Conservation (phyloP, 2,329 filamentous ascomycete genomes). For the Pestalotiopsis sp. region DNA sequence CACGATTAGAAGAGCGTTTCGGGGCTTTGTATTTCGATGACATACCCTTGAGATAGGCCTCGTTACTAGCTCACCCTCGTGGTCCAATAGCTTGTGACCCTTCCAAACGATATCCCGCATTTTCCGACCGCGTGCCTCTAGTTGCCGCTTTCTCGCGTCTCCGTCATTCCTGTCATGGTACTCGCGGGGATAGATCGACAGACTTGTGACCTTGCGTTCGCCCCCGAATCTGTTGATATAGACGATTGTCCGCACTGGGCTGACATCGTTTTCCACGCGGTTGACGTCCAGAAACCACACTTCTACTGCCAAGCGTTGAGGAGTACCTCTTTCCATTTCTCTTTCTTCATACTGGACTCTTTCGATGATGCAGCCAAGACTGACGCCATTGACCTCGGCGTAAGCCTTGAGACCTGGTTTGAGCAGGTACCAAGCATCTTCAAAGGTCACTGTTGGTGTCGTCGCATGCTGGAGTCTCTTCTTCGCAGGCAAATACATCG, state of each 20-base stretch:
- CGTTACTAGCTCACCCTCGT: not conserved
- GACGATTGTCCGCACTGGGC: not conserved
- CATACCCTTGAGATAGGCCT: too few relatives aligned
- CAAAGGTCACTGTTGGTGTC: not conserved
- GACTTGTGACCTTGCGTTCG: not conserved
- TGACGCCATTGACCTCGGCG: not conserved
- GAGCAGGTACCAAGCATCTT: not conserved
- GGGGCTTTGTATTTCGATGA: too few relatives aligned
- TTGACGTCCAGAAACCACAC: not conserved
- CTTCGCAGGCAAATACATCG: not conserved
- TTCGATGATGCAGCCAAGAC: not conserved
- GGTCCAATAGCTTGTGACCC: rapidly evolving
- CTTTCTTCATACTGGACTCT: rapidly evolving
- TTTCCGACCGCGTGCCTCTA: not conserved
- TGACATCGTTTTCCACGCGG: not conserved
- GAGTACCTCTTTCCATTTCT: not conserved
- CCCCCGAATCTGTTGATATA: not conserved
- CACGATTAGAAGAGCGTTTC: too few relatives aligned
- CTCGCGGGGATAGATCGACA: not conserved
- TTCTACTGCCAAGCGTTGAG: not conserved
- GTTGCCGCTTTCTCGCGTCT: not conserved
- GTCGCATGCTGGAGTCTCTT: not conserved
- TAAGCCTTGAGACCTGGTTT: not conserved
- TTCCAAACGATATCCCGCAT: not conserved
- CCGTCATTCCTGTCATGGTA: not conserved